phyloP scores from a whole-genome alignment of 352 stramenopile species.

The Phytophthora multivora region DNA sequence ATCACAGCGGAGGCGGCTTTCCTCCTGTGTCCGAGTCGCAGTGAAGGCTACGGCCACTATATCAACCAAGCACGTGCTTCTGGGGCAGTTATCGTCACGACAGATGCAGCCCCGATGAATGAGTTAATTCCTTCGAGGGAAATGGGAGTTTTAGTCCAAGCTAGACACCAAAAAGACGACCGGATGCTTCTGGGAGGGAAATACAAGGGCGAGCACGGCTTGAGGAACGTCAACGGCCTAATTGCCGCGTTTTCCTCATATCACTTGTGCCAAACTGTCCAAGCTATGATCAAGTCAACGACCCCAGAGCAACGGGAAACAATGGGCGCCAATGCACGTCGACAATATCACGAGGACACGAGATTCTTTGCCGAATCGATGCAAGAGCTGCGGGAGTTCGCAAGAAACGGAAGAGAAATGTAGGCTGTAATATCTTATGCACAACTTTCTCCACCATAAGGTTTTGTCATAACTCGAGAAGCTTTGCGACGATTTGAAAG shows the following conservation, averaged over 20 bases:
- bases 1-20: slow-evolving; percentile 48
- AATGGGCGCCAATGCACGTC: slow-evolving; percentile 35
- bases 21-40: slow-evolving; percentile 60
- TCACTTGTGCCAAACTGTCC: slow-evolving; percentile 45
- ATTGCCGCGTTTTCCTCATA: slow-evolving; percentile 32
- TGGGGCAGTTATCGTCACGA: slow-evolving; percentile 55
- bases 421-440: no score
- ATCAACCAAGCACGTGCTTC: slow-evolving; percentile 68
- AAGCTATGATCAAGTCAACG: slow-evolving; percentile 35
- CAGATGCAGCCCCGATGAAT: slow-evolving; percentile 65
- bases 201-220: slow-evolving; percentile 16
- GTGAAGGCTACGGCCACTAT: slow-evolving; percentile 72
- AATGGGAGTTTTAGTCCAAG: slow-evolving; percentile 36
- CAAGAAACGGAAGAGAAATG: slow-evolving; percentile 14
- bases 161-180: neutral
- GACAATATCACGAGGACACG: slow-evolving; percentile 58
- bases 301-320: slow-evolving; percentile 29
- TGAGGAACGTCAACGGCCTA: slow-evolving; percentile 38
- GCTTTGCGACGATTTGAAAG: slow-evolving; percentile 30
- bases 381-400: slow-evolving; percentile 39
- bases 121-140: slow-evolving; percentile 45
- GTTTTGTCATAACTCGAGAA: slow-evolving; percentile 20
- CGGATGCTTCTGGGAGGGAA: slow-evolving; percentile 27
- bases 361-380: slow-evolving; percentile 57
- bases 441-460: neutral